Evolutionary conservation across 768 basidiomycete genomes (phyloP).

Genomic region (Calocybe indica): DNA sequence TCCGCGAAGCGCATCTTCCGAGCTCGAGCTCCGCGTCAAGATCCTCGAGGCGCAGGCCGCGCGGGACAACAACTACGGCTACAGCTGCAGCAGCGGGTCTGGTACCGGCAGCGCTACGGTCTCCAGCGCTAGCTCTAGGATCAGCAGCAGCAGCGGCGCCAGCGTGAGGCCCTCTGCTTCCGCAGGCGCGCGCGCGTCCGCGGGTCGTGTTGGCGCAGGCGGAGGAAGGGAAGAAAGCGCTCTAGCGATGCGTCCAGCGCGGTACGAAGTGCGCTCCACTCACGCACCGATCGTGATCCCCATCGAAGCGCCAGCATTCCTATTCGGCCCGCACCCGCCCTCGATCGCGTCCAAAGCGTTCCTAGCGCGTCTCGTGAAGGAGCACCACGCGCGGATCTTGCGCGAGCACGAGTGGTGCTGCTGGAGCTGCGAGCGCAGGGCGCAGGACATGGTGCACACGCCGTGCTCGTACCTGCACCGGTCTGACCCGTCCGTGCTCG

Average conservation of each 20-base stretch:
- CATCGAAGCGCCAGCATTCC: background rate
- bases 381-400: constrained; percentile 6
- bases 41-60: constrained; percentile 1
- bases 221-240: background rate
- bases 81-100: too few species aligned
- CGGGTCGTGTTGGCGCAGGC: too few species aligned
- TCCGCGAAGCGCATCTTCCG: background rate
- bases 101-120: too few species aligned
- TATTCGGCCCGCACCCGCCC: constrained; percentile 2
- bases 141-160: too few species aligned
- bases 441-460: constrained; percentile 3
- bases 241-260: background rate
- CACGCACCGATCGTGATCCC: constrained; percentile 3
- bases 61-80: background rate
- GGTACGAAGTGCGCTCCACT: constrained; percentile 1
- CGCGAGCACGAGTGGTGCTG: constrained; percentile 2
- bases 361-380: constrained; percentile 1
- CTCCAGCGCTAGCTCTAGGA: too few species aligned
- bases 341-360: background rate
- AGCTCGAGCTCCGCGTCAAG: background rate
- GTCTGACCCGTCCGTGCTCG: constrained; percentile 4
- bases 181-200: too few species aligned
- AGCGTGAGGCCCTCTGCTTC: too few species aligned
- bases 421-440: constrained; percentile 3
- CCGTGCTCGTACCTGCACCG: constrained; percentile 6